Conservation (phyloP, 805 yeast species). For the Cyberlindnera euphorbiae region DNA sequence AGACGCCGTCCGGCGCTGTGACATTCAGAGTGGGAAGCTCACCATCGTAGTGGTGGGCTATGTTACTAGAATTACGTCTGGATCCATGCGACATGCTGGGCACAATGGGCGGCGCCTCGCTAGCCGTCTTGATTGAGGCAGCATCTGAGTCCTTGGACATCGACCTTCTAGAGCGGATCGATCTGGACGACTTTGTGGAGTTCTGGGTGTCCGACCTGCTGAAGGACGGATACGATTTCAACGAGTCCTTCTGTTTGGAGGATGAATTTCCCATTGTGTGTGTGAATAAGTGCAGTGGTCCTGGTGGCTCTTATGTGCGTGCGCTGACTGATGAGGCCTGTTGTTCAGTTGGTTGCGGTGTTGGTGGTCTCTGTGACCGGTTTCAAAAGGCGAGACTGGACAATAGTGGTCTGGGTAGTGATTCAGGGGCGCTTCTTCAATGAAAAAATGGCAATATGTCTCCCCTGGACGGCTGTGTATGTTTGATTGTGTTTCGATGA, state of each 20-base stretch:
- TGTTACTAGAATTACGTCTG: slow-evolving; percentile 22
- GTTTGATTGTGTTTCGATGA: too few relatives aligned
- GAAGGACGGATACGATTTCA: slow-evolving; percentile 36
- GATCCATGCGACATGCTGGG: slow-evolving; percentile 25
- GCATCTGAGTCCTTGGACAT: slow-evolving; percentile 27
- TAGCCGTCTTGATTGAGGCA: slow-evolving; percentile 29
- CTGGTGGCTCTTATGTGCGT: too few relatives aligned
- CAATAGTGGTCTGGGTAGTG: too few relatives aligned
- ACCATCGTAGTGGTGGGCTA: slow-evolving; percentile 9
- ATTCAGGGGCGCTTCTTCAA: too few relatives aligned
- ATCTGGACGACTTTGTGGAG: slow-evolving; percentile 43
- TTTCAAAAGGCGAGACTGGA: too few relatives aligned
- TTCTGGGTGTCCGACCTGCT: slow-evolving; percentile 51
- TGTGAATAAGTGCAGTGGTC: too few relatives aligned
- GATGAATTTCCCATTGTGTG: slow-evolving; percentile 26
- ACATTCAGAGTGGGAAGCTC: slow-evolving; percentile 20
- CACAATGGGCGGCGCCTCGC: slow-evolving; percentile 25
- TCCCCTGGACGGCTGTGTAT: too few relatives aligned
- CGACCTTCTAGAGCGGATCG: slow-evolving; percentile 32
- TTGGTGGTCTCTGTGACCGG: too few relatives aligned
- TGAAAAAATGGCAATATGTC: too few relatives aligned
- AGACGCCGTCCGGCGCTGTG: slow-evolving; percentile 27
- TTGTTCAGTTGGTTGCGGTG: too few relatives aligned
- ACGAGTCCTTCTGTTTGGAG: slow-evolving; percentile 27
- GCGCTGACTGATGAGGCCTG: too few relatives aligned